Percentiles rank a stretch among this genome's conserved stretches.
Evolutionary conservation across 306 rosid species (phyloP).

Genomic region (Vigna reflexopilosa): DNA sequence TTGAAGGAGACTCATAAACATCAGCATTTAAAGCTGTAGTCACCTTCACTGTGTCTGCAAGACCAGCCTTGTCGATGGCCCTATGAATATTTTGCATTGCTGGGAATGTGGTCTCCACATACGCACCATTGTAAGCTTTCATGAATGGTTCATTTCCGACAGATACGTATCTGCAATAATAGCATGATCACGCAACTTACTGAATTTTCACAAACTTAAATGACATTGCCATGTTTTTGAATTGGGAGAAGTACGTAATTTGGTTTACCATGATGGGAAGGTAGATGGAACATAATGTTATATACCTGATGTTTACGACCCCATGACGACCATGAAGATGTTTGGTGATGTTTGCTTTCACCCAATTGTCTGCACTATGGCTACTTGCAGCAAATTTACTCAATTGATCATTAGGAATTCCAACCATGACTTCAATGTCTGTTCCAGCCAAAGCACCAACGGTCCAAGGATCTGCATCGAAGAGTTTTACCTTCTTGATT

Average conservation of each 20-base stretch:
- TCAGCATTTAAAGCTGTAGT: slow-evolving; percentile 73
- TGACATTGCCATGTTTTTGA: neutral
- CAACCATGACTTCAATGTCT: slow-evolving; percentile 69
- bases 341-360: slow-evolving; percentile 60
- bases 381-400: slow-evolving; percentile 41
- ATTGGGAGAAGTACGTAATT: neutral
- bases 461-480: slow-evolving; percentile 70
- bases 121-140: slow-evolving; percentile 57
- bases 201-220: neutral
- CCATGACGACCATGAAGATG: slow-evolving; percentile 46
- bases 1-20: slow-evolving; percentile 60
- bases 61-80: slow-evolving; percentile 69
- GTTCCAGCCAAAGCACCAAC: slow-evolving; percentile 62
- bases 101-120: slow-evolving; percentile 51
- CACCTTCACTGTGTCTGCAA: slow-evolving; percentile 62
- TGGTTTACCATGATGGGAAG: neutral
- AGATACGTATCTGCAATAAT: slow-evolving; percentile 56
- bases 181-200: neutral
- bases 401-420: slow-evolving; percentile 76
- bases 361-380: slow-evolving; percentile 62
- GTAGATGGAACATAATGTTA: neutral
- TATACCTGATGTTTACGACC: slow-evolving; percentile 65
- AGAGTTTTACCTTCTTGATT: slow-evolving; percentile 75
- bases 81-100: slow-evolving; percentile 74
- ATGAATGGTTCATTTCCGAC: slow-evolving; percentile 95